Percentiles rank a stretch among this genome's conserved stretches.
These are phyloP conservation scores for Talaromyces sp. DNA, from an alignment of 2,329 filamentous ascomycete genomes.

Conservation along the genomic window DNA sequence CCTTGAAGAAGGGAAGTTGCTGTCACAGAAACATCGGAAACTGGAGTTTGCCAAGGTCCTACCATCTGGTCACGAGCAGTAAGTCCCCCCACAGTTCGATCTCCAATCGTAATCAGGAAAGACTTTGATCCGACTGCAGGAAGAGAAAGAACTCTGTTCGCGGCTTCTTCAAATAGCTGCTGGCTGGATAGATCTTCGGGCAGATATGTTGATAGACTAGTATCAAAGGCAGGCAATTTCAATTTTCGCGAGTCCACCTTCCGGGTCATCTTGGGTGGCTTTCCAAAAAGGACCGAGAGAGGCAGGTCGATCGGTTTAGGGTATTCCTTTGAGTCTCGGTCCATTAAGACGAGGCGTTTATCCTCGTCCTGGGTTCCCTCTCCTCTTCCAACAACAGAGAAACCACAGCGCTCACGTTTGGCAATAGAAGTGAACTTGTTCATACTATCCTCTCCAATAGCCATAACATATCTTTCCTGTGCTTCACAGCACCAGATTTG, in stretches of 20 bases:
- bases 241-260: slow-evolving; percentile 66
- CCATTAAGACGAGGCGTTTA: slow-evolving; percentile 71
- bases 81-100: slow-evolving; percentile 84
- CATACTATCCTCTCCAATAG: slow-evolving; percentile 74
- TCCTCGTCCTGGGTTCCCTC: slow-evolving; percentile 56
- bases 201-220: slow-evolving; percentile 63
- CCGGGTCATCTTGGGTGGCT: slow-evolving; percentile 74
- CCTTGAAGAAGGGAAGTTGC: slow-evolving; percentile 71
- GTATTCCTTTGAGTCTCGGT: slow-evolving; percentile 69
- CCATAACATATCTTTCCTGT: slow-evolving; percentile 91
- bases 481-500: slow-evolving; percentile 98
- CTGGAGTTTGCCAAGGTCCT: slow-evolving; percentile 90
- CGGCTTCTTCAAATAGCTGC: slow-evolving; percentile 61
- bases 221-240: slow-evolving; percentile 67
- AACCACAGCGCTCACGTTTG: slow-evolving; percentile 82
- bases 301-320: slow-evolving; percentile 82
- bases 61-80: slow-evolving; percentile 92
- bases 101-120: slow-evolving; percentile 94
- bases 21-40: slow-evolving; percentile 90
- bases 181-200: slow-evolving; percentile 47
- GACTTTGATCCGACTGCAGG: slow-evolving; percentile 94
- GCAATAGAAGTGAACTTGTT: slow-evolving; percentile 66
- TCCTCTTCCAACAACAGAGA: slow-evolving; percentile 82
- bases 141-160: slow-evolving; percentile 74
- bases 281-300: slow-evolving; percentile 83